These are phyloP conservation scores for Naganishia vishniacii DNA, from an alignment of 768 basidiomycete species.

Conservation along the genomic window DNA sequence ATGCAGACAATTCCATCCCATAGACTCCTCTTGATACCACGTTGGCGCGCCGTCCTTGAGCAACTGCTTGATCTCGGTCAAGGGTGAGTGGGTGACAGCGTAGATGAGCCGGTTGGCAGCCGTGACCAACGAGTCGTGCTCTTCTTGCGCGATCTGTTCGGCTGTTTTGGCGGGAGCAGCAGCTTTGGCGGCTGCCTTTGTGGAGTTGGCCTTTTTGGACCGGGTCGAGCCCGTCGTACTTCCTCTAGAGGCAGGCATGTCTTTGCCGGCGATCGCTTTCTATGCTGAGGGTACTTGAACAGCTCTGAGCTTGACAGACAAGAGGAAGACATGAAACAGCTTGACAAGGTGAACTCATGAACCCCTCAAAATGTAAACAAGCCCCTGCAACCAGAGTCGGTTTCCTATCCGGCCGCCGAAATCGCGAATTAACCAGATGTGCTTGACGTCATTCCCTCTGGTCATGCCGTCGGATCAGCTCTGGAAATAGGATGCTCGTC, in stretches of 20 bases:
- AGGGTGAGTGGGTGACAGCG: constrained; percentile 20
- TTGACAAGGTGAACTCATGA: no score
- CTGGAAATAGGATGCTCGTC: no score
- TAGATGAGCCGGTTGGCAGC: constrained; percentile 9
- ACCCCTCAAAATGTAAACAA: not conserved
- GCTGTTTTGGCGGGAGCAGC: constrained; percentile 12
- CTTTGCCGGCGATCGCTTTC: no score
- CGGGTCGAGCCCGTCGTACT: not conserved
- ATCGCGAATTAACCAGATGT: no score
- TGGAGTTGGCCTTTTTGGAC: constrained; percentile 12
- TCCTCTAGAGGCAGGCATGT: constrained; percentile 16
- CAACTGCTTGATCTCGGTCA: constrained; percentile 35
- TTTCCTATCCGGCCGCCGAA: no score
- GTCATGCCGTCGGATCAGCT: no score
- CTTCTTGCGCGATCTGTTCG: constrained; percentile 13
- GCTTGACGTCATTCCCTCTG: no score
- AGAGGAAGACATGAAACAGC: not conserved
- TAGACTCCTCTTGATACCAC: constrained; percentile 79
- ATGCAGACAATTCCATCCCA: constrained; percentile 78
- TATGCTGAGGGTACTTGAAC: no score
- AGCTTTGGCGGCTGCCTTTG: constrained; percentile 14
- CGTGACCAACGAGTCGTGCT: constrained; percentile 5
- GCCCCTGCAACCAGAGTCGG: not conserved
- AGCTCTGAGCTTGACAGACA: no score
- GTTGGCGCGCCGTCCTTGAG: constrained; percentile 58